Base-by-base conservation (phyloP, 371 early-diverging fungal species). In the Mortierella sp. region DNA sequence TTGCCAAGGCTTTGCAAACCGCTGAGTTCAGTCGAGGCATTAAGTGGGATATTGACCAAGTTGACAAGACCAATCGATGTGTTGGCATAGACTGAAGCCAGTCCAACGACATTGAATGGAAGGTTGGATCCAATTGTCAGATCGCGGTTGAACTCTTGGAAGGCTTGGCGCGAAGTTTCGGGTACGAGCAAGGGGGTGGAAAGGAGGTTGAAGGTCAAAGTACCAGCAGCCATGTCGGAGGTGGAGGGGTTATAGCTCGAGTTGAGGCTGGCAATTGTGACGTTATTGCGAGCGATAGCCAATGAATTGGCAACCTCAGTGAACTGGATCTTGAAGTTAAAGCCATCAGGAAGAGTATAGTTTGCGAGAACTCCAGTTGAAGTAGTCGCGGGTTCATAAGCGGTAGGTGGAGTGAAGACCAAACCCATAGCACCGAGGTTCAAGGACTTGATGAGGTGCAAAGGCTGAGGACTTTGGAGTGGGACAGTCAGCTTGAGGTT, bases 301-400 rank as follows among this genome's bases (percentile, higher is more conserved):
- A 90, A 82, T 43, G 86, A 80, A 75, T 90, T 88, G 60, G 85
- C 70, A 13, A 90, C 89, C 59, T 87, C 85, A 15, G 84, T 85
- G 78, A 77, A 77, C 62, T 68, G 57, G 62, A 90, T 84, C 37
- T 85, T 85, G 68, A 90, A 78, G 23, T 78, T 63, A 70, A 90
- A 89, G 56, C 89, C 89, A 43, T 89, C 89, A 4, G 91, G 91
- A 61, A 89, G 84, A 15, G 73, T 54, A 68, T 86, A 88, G 57
- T 84, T 86, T 45, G 89, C 89, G 29, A 83, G 69, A 28, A 90
- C 86, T 42, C 75, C 68, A 57, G 86, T 85, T 45, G 90, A 87
- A 34, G 85, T 82, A 3, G 84, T 77, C 23, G 68, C 42, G 31
- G 91, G 91, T 15, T 83, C n/a, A 59, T 89, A 91, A 13, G 91